These are phyloP conservation scores for Leishmania amazonensis DNA, from an alignment of 208 protist genomes.

Conservation along the genomic window DNA sequence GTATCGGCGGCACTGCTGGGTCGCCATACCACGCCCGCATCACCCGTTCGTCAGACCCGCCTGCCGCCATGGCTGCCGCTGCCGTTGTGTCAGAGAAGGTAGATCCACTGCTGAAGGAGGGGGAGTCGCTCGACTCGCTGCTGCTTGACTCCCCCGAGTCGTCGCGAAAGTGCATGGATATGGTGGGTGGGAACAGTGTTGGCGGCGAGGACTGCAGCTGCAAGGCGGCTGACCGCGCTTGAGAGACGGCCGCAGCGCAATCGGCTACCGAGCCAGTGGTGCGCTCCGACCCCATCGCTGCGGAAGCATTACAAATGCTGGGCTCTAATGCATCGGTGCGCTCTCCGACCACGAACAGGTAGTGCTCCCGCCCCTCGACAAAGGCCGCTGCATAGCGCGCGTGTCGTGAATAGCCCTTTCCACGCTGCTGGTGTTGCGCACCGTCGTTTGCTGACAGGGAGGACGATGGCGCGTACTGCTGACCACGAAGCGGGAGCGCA, in stretches of 20 bases:
- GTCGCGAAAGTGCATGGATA: constrained; percentile 2
- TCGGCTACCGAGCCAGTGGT: neutral
- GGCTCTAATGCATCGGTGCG: constrained; percentile 1
- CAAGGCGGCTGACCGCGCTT: neutral
- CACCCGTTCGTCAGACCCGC: neutral
- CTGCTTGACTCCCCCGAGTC: constrained; percentile 7
- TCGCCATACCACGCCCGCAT: constrained; percentile 12
- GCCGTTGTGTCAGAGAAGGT: constrained; percentile 1
- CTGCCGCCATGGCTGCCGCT: neutral
- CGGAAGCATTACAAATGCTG: neutral
- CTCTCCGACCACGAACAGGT: constrained; percentile 33
- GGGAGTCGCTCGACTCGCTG: neutral
- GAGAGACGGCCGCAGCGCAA: neutral
- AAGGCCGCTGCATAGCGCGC: constrained; percentile 3
- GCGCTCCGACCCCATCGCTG: neutral
- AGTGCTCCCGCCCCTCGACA: constrained; percentile 30
- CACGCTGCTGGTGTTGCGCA: neutral
- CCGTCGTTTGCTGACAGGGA: neutral
- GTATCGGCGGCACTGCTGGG: constrained; percentile 14
- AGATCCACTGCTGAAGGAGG: constrained; percentile 4
- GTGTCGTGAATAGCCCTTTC: neutral
- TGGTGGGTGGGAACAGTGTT: neutral
- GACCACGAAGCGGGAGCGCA: constrained; percentile 15
- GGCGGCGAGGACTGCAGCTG: neutral
- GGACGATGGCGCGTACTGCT: constrained; percentile 14